phyloP scores from a whole-genome alignment of 2,329 filamentous ascomycete species.

The Epicoccum sorghinum region DNA sequence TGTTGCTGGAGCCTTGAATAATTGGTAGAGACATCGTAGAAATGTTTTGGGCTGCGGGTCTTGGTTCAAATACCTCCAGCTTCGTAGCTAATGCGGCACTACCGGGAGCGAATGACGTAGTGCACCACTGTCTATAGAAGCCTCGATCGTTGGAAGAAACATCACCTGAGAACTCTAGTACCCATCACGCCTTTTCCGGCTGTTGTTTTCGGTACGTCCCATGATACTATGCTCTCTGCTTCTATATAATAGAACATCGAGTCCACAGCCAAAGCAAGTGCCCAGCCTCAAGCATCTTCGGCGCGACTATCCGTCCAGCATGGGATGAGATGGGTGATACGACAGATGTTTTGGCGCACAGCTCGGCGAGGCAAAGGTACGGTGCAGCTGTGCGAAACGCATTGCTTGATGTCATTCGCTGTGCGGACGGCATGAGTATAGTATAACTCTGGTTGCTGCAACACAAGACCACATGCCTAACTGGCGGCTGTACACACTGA shows the following conservation, averaged over 20 bases:
- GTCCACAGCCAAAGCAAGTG: not conserved
- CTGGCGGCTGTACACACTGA: not conserved
- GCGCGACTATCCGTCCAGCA: constrained; percentile 7
- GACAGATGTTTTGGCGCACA: constrained; percentile 7
- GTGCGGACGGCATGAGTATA: not conserved
- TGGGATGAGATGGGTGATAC: constrained; percentile 3
- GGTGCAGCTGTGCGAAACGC: not conserved
- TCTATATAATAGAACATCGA: not conserved
- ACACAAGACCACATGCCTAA: constrained; percentile 7
- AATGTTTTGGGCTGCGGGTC: not conserved
- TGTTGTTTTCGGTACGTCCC: not conserved
- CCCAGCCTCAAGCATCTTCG: constrained; percentile 1
- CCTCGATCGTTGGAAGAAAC: not conserved
- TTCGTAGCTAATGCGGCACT: constrained; percentile 12
- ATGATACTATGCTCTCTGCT: not conserved
- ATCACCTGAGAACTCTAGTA: not conserved
- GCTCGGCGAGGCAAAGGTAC: constrained; percentile 14
- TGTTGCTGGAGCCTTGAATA: not conserved
- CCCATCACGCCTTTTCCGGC: not conserved
- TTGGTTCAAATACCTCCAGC: not conserved
- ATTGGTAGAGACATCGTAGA: not conserved
- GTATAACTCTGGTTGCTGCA: not conserved
- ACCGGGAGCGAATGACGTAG: constrained; percentile 15
- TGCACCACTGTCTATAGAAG: constrained; percentile 5
- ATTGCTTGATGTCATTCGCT: not conserved